Evolutionary conservation across 805 yeast genomes (phyloP), one percentile per base, ranked within the genome.

Genomic region (Pichia rugopelliculosa): DNA sequence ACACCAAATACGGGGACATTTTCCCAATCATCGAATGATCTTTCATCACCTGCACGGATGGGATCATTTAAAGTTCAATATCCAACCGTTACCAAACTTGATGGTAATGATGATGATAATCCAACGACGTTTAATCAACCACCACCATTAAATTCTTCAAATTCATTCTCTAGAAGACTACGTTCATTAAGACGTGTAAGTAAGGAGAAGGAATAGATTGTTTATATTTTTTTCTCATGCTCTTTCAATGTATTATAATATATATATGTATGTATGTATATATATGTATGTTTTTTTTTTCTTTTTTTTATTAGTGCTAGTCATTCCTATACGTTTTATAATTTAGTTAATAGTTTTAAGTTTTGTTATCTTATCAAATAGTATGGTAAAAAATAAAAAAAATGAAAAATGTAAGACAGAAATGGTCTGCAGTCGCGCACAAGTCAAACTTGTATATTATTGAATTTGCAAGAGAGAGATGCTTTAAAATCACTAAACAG

Each of bases 1-100:
- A 74, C 86, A 0, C 83, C 85, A 1, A 73, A 71, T 52, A 42
- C 44, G 9, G 46, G 48, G 11, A 47, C 52, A 34, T 45, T 47
- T 39, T 25, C 40, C 7, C 13, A 43, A 36, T 30, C 34, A n/a
- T 26, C 45, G 27, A 39, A 37, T 22, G 18, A 18, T 20, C 39
- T 21, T 23, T 23, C 33, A 7, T 30, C 48, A 25, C 52, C 52
- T 13, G 45, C 48, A 9, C 34, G 54, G 4, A 49, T 45, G 48
- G 41, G 41, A n/a, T 45, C 58, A 4, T 21, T 51, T n/a, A 60
- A 59, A 36, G 53, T 54, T 26, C 57, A 62, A 12, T 61, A 54
- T 7, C 68, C 68, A 1, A 58, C 58, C 55, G 61, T 64, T 17
- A 64, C 68, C 6, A 61, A 49, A 24, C 45, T 64, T 15, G 67